Base-by-base conservation (phyloP, 306 rosid genomes). In the Corylus americana region DNA sequence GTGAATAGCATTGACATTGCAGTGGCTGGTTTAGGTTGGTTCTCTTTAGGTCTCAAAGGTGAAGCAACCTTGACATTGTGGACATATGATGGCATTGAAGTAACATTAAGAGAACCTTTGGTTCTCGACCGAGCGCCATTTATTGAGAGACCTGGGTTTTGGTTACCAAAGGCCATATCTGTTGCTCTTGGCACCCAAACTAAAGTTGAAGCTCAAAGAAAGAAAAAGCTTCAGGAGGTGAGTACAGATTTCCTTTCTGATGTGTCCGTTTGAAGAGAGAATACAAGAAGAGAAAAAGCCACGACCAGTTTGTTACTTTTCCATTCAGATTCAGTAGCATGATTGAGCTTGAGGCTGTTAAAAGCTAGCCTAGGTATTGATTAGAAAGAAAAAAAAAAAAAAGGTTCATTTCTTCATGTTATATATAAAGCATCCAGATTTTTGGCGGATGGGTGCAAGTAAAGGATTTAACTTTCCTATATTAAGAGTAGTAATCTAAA, bases 1-100 rank as follows among this genome's bases (percentile, higher is more conserved):
- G 91, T 87, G 76, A 91, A 94, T 70, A 85, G 91, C 90, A 73
- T 80, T n/a, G 97, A 94, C 83, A 83, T 92, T 73, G 86, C 97
- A 59, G 87, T 78, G 62, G 93, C 97, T 7, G 98, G 97, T 54
- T 79, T 94, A 79, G 94, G 97, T 63, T 94, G 97, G 97, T 86
- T 90, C 51, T 87, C 97, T 29, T 18, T 94, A 45, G 88, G 97
- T 74, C 91, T 94, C 74, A 93, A 92, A 90, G 98, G 98, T 64
- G 89, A 91, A 85, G 93, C 97, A 83, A 91, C 92, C 55, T 50
- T 89, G 85, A 86, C 85, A 83, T 55, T 94, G 71, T 88, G 92
- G 93, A 84, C 84, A 35, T 85, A 79, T 50, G 91, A 94, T 83
- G 97, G 97, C 79, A 80, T 92, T 70, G 97, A 92, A 80, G 77